phyloP scores from a whole-genome alignment of 2,329 filamentous ascomycete species.

The Claviceps sp. region DNA sequence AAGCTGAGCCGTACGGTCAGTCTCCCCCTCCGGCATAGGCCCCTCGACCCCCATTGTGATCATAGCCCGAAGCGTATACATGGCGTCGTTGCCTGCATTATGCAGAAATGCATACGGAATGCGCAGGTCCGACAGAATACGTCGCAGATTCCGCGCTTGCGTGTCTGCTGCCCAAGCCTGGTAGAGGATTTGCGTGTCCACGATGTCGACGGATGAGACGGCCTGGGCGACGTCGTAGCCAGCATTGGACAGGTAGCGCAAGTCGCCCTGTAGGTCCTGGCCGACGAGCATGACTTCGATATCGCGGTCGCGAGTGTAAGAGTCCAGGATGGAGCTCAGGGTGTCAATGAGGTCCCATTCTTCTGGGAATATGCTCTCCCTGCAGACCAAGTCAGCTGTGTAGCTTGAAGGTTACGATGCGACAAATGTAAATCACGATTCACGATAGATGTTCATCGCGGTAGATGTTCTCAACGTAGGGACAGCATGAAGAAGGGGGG shows the following conservation, averaged over 20 bases:
- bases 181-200: conserved; percentile 66
- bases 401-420: background rate
- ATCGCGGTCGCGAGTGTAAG: conserved; percentile 12
- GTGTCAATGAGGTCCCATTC: conserved; percentile 19
- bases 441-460: background rate
- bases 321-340: conserved; percentile 25
- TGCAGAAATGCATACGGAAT: conserved; percentile 57
- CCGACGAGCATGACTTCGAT: conserved; percentile 62
- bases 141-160: conserved; percentile 42
- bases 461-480: background rate
- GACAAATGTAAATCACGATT: background rate
- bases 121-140: conserved; percentile 49
- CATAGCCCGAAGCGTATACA: conserved; percentile 64
- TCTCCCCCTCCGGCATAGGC: background rate
- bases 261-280: conserved; percentile 56
- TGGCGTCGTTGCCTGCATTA: conserved; percentile 78
- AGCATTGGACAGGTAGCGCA: conserved; percentile 52
- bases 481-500: too few relatives aligned
- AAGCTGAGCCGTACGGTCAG: background rate
- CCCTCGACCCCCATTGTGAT: conserved; percentile 30
- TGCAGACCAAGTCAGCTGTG: conserved; percentile 10
- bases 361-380: conserved; percentile 28
- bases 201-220: conserved; percentile 41
- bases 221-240: conserved; percentile 46
- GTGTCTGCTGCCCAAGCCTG: conserved; percentile 43